Conservation (phyloP, 768 basidiomycete species). For the Polyporus arcularius region DNA sequence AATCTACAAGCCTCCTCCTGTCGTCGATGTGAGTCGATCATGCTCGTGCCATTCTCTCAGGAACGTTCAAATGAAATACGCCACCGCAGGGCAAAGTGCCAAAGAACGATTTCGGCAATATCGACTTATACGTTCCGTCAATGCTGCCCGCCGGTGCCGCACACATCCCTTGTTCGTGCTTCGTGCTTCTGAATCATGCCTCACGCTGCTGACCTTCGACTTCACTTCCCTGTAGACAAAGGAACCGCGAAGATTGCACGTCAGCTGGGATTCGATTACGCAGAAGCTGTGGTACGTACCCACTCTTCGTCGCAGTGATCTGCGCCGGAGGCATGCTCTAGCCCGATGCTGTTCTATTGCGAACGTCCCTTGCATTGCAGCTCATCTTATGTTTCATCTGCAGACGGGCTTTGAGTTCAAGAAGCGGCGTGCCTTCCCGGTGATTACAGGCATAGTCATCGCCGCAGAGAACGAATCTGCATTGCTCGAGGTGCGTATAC, state of each 20-base stretch:
- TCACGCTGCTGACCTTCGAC: not conserved
- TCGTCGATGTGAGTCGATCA: conserved; percentile 69
- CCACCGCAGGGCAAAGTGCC: conserved; percentile 79
- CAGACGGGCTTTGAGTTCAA: conserved; percentile 97
- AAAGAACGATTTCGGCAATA: conserved; percentile 95
- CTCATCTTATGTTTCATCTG: conserved; percentile 11
- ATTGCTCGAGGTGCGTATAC: conserved; percentile 66
- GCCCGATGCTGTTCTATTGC: not conserved
- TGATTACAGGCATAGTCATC: conserved; percentile 84
- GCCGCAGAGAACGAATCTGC: conserved; percentile 76
- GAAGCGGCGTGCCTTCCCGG: conserved; percentile 84
- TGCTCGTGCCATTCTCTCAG: not conserved
- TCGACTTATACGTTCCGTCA: conserved; percentile 91
- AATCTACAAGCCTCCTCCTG: conserved; percentile 72
- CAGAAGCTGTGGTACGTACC: conserved; percentile 87
- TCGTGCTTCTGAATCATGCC: not conserved
- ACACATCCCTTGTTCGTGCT: conserved; percentile 85
- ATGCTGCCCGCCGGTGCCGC: conserved; percentile 90
- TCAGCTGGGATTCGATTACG: conserved; percentile 84
- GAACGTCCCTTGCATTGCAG: not conserved
- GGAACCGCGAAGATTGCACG: conserved; percentile 88
- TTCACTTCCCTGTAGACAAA: conserved; percentile 44
- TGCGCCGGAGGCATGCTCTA: not conserved
- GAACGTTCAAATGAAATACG: not conserved
- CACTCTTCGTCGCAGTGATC: conserved; percentile 20